Evolutionary conservation across 306 rosid species (phyloP).

Genomic region (Spatholobus suberectus): DNA sequence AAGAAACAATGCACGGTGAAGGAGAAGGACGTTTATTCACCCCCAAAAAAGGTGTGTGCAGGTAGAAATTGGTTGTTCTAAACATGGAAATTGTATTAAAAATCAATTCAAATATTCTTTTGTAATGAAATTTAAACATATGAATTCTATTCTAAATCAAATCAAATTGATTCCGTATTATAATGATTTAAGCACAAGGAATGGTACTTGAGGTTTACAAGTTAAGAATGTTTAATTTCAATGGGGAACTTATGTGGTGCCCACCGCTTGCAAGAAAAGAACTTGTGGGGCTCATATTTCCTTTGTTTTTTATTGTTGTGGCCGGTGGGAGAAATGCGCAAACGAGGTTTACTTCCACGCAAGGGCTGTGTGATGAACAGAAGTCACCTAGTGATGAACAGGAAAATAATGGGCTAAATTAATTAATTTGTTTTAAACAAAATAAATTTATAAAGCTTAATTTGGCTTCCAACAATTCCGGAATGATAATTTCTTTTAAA

Average conservation of each 20-base stretch:
- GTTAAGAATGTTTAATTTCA: slow-evolving; percentile 4
- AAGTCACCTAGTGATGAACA: slow-evolving; percentile 8
- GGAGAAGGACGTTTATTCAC: background rate
- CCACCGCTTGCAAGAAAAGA: slow-evolving; percentile 38
- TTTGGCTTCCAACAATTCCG: background rate
- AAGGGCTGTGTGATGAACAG: slow-evolving; percentile 16
- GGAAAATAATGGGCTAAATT: background rate
- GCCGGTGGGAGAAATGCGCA: slow-evolving; percentile 13
- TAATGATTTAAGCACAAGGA: background rate
- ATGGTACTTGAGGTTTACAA: background rate
- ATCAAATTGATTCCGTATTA: background rate
- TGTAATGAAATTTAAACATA: background rate
- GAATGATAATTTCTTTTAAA: no score
- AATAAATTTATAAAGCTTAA: background rate
- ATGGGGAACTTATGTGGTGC: slow-evolving; percentile 17
- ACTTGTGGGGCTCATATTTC: background rate
- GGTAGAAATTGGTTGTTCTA: no score
- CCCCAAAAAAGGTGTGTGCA: background rate
- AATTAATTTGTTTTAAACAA: background rate
- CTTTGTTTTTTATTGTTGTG: background rate
- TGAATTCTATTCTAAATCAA: background rate
- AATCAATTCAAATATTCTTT: background rate
- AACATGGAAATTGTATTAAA: background rate
- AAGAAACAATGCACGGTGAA: background rate
- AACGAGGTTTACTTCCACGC: slow-evolving; percentile 48